These are phyloP conservation scores for Plantago rigida DNA, from an alignment of 305 asterid species.

Conservation along the genomic window DNA sequence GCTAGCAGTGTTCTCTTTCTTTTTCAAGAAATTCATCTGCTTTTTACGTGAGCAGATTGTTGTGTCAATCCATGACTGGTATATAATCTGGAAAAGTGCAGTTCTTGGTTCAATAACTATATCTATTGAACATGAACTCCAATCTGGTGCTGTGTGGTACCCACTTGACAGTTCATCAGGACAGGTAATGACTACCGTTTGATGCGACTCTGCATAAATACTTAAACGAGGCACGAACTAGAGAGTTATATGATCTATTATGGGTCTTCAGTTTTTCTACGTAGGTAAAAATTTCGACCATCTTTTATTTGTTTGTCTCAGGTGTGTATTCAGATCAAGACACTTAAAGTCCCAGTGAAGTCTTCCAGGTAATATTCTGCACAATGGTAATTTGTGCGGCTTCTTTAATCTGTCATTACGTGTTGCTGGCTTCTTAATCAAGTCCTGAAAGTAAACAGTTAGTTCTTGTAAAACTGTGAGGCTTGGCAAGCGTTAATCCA, in stretches of 20 bases:
- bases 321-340: slow-evolving; percentile 81
- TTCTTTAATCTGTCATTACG: slow-evolving; percentile 14
- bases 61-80: slow-evolving; percentile 97
- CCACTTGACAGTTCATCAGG: slow-evolving; percentile 73
- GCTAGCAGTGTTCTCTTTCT: slow-evolving; percentile 19
- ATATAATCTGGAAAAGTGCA: slow-evolving; percentile 97
- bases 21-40: slow-evolving; percentile 21
- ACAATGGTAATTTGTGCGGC: no score
- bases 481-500: no score
- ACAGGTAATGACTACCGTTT: slow-evolving; percentile 39
- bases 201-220: no score
- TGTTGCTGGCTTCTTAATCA: neutral
- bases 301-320: slow-evolving; percentile 24
- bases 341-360: slow-evolving; percentile 41
- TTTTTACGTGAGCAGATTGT: slow-evolving; percentile 54
- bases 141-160: slow-evolving; percentile 70
- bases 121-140: slow-evolving; percentile 70
- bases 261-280: no score
- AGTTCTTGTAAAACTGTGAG: no score
- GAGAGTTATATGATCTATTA: no score
- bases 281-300: no score
- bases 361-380: slow-evolving; percentile 48
- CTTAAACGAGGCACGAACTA: neutral
- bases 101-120: slow-evolving; percentile 86
- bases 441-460: neutral